A percentile compares a stretch with the other conserved stretches of the same genome.
These are phyloP conservation scores for Hirsutella thompsonii DNA, from an alignment of 2,329 filamentous ascomycete species.

Conservation along the genomic window DNA sequence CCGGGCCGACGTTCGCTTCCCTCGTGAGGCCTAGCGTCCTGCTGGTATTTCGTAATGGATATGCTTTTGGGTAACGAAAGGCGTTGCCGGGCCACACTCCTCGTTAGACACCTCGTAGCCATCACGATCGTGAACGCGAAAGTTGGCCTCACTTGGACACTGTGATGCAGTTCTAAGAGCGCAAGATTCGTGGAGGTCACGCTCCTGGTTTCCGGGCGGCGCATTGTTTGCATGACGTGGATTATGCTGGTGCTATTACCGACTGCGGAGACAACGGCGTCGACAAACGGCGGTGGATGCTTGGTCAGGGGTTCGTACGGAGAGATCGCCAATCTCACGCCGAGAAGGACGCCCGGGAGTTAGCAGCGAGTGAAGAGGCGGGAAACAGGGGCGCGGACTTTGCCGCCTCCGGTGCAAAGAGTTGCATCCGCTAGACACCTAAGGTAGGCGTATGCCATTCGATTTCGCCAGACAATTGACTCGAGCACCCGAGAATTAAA, in stretches of 20 bases:
- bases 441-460: no score
- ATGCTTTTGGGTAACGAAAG: no score
- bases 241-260: neutral
- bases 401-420: no score
- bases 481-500: no score
- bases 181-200: neutral
- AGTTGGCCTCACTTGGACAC: neutral
- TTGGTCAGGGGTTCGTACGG: no score
- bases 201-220: neutral
- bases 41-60: slow-evolving; percentile 19
- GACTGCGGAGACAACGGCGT: neutral
- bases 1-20: slow-evolving; percentile 12
- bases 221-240: neutral
- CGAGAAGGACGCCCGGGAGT: no score
- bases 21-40: slow-evolving; percentile 14
- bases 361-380: no score
- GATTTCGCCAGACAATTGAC: no score
- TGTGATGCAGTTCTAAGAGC: neutral
- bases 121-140: neutral
- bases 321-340: no score
- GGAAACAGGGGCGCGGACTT: no score
- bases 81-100: neutral
- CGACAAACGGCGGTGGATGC: neutral
- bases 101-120: neutral
- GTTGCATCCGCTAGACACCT: no score